These are phyloP conservation scores for Trametes cingulata DNA, from an alignment of 768 basidiomycete genomes.

Conservation along the genomic window DNA sequence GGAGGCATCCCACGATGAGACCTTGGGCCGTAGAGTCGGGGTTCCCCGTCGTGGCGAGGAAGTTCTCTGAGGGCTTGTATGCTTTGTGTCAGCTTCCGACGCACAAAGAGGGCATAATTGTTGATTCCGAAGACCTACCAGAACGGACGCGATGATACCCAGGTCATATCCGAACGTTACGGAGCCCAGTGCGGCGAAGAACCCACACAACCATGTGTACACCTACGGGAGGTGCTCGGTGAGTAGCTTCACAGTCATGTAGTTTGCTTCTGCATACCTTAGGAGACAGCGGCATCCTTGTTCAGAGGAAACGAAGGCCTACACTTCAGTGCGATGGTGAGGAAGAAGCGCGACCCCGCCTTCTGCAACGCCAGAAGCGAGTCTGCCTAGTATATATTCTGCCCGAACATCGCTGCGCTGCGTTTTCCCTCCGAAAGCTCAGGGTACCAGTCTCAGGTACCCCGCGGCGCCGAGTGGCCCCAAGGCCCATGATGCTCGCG, in stretches of 20 bases:
- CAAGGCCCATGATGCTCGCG: background rate
- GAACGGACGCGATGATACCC: conserved; percentile 51
- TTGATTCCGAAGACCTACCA: conserved; percentile 21
- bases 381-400: background rate
- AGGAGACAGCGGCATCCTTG: conserved; percentile 10
- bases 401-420: conserved; percentile 1
- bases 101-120: no score
- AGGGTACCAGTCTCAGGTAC: no score
- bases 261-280: background rate
- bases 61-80: conserved; percentile 23
- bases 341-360: background rate
- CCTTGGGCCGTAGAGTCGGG: conserved; percentile 25
- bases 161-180: conserved; percentile 51
- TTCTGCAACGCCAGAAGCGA: background rate
- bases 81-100: background rate
- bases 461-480: background rate
- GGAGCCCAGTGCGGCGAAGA: conserved; percentile 41
- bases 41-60: conserved; percentile 21
- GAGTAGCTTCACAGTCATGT: background rate
- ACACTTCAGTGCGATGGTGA: background rate
- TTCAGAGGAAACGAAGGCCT: background rate
- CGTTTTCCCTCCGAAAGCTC: background rate
- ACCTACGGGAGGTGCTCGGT: conserved; percentile 22
- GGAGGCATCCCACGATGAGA: conserved; percentile 28
- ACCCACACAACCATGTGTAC: conserved; percentile 54